Base-by-base conservation (phyloP, 2,329 filamentous ascomycete species). In the Leptographium galeiforme region DNA sequence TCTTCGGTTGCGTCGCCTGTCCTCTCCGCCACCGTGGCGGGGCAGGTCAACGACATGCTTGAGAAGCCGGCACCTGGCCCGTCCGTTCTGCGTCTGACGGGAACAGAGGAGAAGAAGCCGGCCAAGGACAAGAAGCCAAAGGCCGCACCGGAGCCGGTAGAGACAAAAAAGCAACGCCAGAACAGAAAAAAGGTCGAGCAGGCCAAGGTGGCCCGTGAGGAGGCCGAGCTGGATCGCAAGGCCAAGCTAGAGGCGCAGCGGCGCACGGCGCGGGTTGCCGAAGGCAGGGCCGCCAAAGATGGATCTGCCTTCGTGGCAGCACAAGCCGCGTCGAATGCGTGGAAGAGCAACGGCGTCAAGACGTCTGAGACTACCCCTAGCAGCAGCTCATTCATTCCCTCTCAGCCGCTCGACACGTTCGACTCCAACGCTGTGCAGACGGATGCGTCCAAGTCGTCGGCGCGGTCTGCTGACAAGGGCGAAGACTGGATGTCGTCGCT, bases 81-180 rank as follows among this genome's bases (percentile, higher is more conserved):
- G 30, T 82, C 83, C 0, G 81, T 94, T 48, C 74, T 96, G 57
- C 87, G 87, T 57, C 74, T 97, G 58, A 93, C 85, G 53, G 82
- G 83, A 57, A 65, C 78, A 68, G 63, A 77, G 48, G 65, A 67
- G 59, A 61, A 63, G 55, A 62, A 77, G 64, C 78, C 84, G 70
- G 73, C 78, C 57, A 82, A 83, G 68, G 71, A 75, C 58, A 82
- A 82, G 70, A 73, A 78, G 62, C 70, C 74, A 59, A 80, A 83
- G 71, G 72, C 51, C 7, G 75, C 43, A 25, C 74, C 79, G 58
- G 82, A 87, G 67, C 76, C 78, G 49, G 78, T 77, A 18, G 87
- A 95, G 74, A 86, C 85, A 19, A 96, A 96, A 84, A 96, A 96
- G 76, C 88, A 95, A 73, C 84, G 89, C 56, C 90, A 96, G 73